These are phyloP conservation scores for Hordeum marinum DNA, from an alignment of 176 grass and related monocot species.

Conservation along the genomic window DNA sequence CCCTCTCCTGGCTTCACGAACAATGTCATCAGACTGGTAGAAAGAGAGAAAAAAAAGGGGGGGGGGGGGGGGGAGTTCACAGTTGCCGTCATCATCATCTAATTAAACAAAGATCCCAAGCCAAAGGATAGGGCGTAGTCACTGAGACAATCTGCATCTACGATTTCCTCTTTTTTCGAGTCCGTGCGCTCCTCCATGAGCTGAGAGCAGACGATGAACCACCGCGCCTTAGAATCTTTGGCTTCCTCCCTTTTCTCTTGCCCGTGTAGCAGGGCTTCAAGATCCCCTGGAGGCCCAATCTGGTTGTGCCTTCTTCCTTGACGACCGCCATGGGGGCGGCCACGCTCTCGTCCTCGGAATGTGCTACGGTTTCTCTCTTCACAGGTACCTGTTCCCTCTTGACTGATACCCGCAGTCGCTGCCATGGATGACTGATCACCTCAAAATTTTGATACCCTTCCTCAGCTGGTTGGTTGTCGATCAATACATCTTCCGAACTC, in stretches of 20 bases:
- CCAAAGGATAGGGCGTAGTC: background rate
- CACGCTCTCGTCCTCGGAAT: conserved; percentile 62
- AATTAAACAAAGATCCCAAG: background rate
- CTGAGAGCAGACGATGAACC: conserved; percentile 12
- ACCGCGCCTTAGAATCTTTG: conserved; percentile 43
- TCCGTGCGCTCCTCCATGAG: conserved; percentile 34
- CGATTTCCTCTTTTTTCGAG: conserved; percentile 28
- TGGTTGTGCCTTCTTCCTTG: conserved; percentile 41
- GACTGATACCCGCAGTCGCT: conserved; percentile 33
- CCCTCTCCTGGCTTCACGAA: background rate
- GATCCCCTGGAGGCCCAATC: conserved; percentile 34
- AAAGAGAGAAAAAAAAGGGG: background rate
- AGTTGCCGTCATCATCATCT: conserved; percentile 17
- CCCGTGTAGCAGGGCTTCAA: conserved; percentile 62
- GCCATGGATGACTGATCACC: conserved; percentile 43
- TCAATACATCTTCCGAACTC: conserved; percentile 79
- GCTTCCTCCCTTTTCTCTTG: conserved; percentile 52
- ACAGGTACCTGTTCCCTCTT: conserved; percentile 45
- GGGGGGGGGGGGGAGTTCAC: background rate
- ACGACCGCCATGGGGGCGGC: conserved; percentile 5
- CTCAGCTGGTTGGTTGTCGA: conserved; percentile 76
- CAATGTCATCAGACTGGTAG: background rate
- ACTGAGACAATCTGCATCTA: background rate
- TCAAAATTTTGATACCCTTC: conserved; percentile 76
- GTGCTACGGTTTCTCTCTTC: conserved; percentile 36